These are phyloP conservation scores for Apiospora kogelbergensis DNA, from an alignment of 2,329 filamentous ascomycete genomes.

Conservation along the genomic window DNA sequence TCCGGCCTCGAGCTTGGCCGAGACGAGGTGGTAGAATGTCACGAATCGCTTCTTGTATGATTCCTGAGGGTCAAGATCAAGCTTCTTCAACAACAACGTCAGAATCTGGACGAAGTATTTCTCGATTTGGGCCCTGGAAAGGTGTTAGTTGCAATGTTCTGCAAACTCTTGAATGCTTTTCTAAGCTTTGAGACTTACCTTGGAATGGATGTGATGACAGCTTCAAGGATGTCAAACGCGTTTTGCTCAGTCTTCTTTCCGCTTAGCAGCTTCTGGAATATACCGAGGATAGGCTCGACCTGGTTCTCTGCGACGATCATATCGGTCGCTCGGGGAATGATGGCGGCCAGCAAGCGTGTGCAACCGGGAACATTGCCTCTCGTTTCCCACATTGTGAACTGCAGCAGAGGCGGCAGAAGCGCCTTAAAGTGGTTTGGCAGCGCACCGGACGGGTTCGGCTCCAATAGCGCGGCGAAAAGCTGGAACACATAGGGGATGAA, in stretches of 20 bases:
- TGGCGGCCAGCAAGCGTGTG: conserved; percentile 77
- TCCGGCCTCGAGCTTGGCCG: conserved; percentile 74
- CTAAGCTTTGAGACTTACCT: conserved; percentile 49
- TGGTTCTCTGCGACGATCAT: conserved; percentile 78
- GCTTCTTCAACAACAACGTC: conserved; percentile 75
- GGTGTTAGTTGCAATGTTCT: conserved; percentile 13
- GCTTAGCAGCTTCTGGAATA: conserved; percentile 87
- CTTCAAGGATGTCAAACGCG: conserved; percentile 88
- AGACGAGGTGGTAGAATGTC: conserved; percentile 91
- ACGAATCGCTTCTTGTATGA: conserved; percentile 85
- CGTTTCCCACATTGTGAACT: conserved; percentile 84
- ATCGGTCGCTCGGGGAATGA: conserved; percentile 75
- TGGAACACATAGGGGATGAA: conserved; percentile 98
- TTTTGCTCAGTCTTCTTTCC: conserved; percentile 82
- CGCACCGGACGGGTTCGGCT: conserved; percentile 76
- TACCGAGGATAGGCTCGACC: conserved; percentile 83
- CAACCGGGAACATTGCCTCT: conserved; percentile 92
- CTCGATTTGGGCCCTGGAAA: conserved; percentile 60
- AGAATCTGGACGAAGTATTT: conserved; percentile 79
- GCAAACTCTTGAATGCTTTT: neutral
- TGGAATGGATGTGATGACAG: conserved; percentile 71
- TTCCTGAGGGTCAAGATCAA: conserved; percentile 70
- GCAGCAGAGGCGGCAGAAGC: conserved; percentile 75
- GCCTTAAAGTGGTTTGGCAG: conserved; percentile 80
- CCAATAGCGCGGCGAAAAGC: conserved; percentile 85